Evolutionary conservation across 2,329 filamentous ascomycete genomes (phyloP), one percentile per base, ranked within the genome.

Genomic region (Xylaria sp.): DNA sequence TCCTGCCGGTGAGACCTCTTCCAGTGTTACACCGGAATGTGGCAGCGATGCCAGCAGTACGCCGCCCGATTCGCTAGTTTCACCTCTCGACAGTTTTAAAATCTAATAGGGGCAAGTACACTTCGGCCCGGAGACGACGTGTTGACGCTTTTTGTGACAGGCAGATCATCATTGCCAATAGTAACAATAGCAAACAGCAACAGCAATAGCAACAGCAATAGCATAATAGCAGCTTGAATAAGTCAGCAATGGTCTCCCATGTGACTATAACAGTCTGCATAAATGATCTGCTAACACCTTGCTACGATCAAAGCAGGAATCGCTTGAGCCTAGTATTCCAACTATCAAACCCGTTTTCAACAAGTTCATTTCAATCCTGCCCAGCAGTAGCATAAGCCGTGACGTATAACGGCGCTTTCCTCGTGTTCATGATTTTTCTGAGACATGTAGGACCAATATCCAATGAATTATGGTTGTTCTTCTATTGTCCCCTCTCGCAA

Each of bases 1-100:
- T 70, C 59, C 57, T 64, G n/a, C 65, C 46, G 63, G 65, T 68
- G 65, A 68, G 61, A 63, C 54, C 40, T 58, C 51, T 36, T 60
- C 56, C 59, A 71, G 26, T 54, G 69, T 71, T 68, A 66, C 67
- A 68, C 69, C 53, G 60, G 71, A 65, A 61, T 67, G 68, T 63
- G 61, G 64, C 63, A 48, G 59, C 65, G 62, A 68, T 71, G 68
- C 66, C 65, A 65, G 63, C 54, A 64, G 46, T 48, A 38, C 49
- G 46, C 42, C 48, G 61, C 62, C 61, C 58, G 65, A 67, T 65
- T 71, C 69, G 65, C 65, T 58, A 66, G 64, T 69, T 66, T 66
- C 59, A 33, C 63, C 54, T 63, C 46, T 49, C 26, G 57, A 53
- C 23, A 28, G 23, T 48, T 57, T 54, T 48, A 23, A 26, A 40